Base-by-base conservation (phyloP, 2,329 filamentous ascomycete genomes). In the Pseudogymnoascus destructans region DNA sequence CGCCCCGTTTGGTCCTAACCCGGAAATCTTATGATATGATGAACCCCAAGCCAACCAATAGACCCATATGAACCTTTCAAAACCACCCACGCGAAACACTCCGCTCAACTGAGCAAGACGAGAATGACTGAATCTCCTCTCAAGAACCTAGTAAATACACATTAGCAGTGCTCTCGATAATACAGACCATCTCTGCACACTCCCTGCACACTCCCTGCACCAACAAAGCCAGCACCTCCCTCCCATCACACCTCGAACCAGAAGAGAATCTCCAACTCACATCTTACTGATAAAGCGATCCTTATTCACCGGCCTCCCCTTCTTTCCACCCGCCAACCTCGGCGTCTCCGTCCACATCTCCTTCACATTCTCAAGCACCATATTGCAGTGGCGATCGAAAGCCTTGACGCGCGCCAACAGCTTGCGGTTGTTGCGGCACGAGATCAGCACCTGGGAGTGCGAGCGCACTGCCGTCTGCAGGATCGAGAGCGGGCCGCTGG, bases 311-410 rank as follows among this genome's bases (percentile, higher is more conserved):
- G 87, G 84, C 67, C 86, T 79, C 59, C 91, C 91, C 75, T 90
- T 91, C 77, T 92, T 93, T 64, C 92, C 92, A 64, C 85, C 86
- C 19, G 87, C 84, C 68, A 88, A 79, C 61, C 84, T 78, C 55
- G 92, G 90, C 59, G 87, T 93, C 76, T 98, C 93, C 8, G 91
- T 96, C 93, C 93, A 98, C 92, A 98, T 97, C 76, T 98, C 93
- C 79, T 95, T 95, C 42, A 95, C 90, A 66, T 95, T 95, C 77
- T 95, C 90, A 54, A 96, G 78, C 3, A 95, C 88, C 93, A 98
- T 97, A 76, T 98, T 98, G 81, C 91, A 97, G 75, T 98, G 93
- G 61, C 93, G 81, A 74, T 98, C 93, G 72, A 98, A 98, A 5
- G 93, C 93, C 79, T 98, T 98, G 69, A 98, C 92, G 63, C 93